phyloP scores from a whole-genome alignment of 164 flowering plant species.

The Sextonia rubra region DNA sequence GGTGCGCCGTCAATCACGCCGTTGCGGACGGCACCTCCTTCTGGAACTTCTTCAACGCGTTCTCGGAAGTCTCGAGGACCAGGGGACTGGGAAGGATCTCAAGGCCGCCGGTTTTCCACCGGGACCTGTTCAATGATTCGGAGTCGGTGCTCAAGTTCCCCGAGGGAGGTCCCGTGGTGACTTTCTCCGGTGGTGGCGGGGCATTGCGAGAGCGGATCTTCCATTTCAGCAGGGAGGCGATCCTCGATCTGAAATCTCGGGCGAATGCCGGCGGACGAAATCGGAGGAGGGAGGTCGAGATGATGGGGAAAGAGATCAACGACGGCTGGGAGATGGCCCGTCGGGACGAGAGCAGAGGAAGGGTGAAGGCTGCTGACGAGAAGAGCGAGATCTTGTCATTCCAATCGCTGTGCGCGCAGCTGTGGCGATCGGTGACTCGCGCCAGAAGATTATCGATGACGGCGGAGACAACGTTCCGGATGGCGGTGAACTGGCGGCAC shows the following conservation, averaged over 20 bases:
- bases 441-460: conserved; percentile 40
- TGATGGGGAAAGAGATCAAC: conserved; percentile 40
- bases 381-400: conserved; percentile 72
- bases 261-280: conserved; percentile 32
- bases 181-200: conserved; percentile 48
- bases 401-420: conserved; percentile 72
- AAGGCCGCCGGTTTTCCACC: conserved; percentile 44
- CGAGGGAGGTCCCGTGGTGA: conserved; percentile 52
- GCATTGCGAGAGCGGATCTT: conserved; percentile 73
- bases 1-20: conserved; percentile 71
- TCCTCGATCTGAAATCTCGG: conserved; percentile 46
- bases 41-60: conserved; percentile 87
- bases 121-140: conserved; percentile 56
- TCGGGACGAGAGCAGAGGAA: conserved; percentile 12
- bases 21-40: conserved; percentile 84
- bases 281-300: conserved; percentile 18
- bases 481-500: conserved; percentile 92
- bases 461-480: conserved; percentile 66
- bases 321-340: conserved; percentile 28
- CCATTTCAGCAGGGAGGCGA: conserved; percentile 59
- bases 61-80: conserved; percentile 49
- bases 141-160: conserved; percentile 59
- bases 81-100: conserved; percentile 37
- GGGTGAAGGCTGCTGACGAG: background rate
- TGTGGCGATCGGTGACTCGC: conserved; percentile 81